phyloP scores from a whole-genome alignment of 805 yeast genomes.

The Kazachstania taianensis region DNA sequence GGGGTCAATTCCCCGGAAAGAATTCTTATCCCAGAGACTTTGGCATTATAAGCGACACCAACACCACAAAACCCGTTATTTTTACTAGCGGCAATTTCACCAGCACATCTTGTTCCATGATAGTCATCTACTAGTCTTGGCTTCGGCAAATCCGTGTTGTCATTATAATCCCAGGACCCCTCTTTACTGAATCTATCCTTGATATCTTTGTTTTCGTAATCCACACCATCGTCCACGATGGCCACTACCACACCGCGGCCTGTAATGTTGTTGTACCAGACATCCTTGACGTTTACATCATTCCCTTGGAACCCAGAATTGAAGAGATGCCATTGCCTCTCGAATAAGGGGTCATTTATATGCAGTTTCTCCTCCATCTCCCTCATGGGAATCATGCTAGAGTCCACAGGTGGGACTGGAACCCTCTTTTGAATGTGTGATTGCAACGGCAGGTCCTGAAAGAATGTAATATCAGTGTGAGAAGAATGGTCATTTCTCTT shows the following conservation, averaged over 20 bases:
- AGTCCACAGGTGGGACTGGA: slow-evolving; percentile 37
- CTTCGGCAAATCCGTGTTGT: slow-evolving; percentile 59
- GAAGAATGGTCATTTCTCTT: slow-evolving; percentile 10
- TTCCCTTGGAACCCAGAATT: slow-evolving; percentile 65
- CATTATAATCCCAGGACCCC: slow-evolving; percentile 94
- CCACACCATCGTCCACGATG: slow-evolving; percentile 89
- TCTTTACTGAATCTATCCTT: slow-evolving; percentile 53
- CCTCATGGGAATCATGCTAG: slow-evolving; percentile 38
- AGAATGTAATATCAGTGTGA: slow-evolving; percentile 26
- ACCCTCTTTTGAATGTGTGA: slow-evolving; percentile 43
- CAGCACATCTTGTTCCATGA: slow-evolving; percentile 97
- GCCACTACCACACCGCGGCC: slow-evolving; percentile 82
- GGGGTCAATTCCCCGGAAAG: slow-evolving; percentile 69
- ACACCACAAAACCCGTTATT: slow-evolving; percentile 83
- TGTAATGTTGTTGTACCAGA: slow-evolving; percentile 74
- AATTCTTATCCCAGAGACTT: slow-evolving; percentile 84
- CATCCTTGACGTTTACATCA: slow-evolving; percentile 77
- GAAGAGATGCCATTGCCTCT: slow-evolving; percentile 84
- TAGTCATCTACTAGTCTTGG: slow-evolving; percentile 76
- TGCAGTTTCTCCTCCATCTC: slow-evolving; percentile 42
- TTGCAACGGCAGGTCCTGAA: slow-evolving; percentile 48
- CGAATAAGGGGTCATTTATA: slow-evolving; percentile 77
- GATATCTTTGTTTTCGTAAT: slow-evolving; percentile 68
- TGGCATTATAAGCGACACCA: slow-evolving; percentile 85
- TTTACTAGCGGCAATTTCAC: slow-evolving; percentile 86